phyloP scores from a whole-genome alignment of 1,139 yeast genomes.

The Wickerhamiella pararugosa region DNA sequence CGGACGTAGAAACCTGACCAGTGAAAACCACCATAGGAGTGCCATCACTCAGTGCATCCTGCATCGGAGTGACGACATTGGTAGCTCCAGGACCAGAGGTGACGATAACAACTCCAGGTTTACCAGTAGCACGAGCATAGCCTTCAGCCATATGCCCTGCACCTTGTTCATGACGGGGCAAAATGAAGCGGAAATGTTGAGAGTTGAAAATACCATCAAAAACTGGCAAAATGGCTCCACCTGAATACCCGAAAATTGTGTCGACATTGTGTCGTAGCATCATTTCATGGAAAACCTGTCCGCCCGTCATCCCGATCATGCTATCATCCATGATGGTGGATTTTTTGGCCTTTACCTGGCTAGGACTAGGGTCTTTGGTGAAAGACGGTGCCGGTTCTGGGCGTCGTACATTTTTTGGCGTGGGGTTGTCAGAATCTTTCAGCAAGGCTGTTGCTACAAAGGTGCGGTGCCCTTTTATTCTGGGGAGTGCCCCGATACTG shows the following conservation, averaged over 20 bases:
- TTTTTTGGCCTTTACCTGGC: background rate
- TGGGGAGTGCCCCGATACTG: too few relatives aligned
- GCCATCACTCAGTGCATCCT: conserved; percentile 95
- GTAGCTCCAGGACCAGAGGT: conserved; percentile 99
- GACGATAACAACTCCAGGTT: conserved; percentile 95
- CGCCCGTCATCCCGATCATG: conserved; percentile 89
- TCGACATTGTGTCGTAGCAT: conserved; percentile 93
- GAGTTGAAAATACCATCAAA: conserved; percentile 94
- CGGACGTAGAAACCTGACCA: conserved; percentile 91
- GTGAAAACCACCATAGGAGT: conserved; percentile 95
- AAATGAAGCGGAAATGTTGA: conserved; percentile 70
- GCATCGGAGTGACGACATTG: conserved; percentile 92
- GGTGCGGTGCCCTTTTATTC: background rate
- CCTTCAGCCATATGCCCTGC: conserved; percentile 99
- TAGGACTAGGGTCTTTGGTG: conserved; percentile 18
- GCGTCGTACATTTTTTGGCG: conserved; percentile 17
- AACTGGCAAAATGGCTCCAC: conserved; percentile 97
- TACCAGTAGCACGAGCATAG: conserved; percentile 87
- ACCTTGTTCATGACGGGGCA: conserved; percentile 97
- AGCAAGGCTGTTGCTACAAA: background rate
- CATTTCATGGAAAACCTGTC: conserved; percentile 97
- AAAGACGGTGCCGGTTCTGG: conserved; percentile 42
- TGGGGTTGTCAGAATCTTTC: background rate
- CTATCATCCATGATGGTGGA: conserved; percentile 50
- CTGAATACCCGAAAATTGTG: conserved; percentile 89